Evolutionary conservation across 257 asterid species (phyloP).

Genomic region (Vinca minor): DNA sequence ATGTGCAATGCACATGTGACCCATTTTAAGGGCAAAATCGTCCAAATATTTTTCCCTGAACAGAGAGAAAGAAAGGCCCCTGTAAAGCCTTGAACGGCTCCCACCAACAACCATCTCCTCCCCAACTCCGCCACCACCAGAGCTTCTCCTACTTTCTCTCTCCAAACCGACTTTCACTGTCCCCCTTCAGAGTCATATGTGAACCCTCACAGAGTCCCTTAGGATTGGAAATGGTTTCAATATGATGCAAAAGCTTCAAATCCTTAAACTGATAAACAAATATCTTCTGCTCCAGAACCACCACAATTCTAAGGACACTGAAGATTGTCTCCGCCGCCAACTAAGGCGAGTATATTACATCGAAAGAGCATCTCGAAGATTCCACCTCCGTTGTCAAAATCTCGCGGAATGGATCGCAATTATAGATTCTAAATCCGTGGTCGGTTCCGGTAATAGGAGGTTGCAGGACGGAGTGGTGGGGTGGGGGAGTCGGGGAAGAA

Average conservation of each 20-base stretch:
- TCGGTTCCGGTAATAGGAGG: conserved; percentile 74
- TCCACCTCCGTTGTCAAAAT: conserved; percentile 63
- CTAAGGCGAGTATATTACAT: conserved; percentile 75
- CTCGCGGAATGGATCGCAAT: conserved; percentile 93
- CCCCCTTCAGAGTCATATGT: conserved; percentile 70
- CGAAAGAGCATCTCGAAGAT: conserved; percentile 92
- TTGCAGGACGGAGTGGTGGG: too few relatives aligned
- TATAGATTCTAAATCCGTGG: conserved; percentile 72
- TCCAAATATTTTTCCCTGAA: too few relatives aligned
- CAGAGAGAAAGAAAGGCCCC: too few relatives aligned
- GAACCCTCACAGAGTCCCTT: conserved; percentile 91
- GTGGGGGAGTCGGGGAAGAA: too few relatives aligned
- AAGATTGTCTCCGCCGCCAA: conserved; percentile 78
- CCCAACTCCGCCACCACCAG: too few relatives aligned
- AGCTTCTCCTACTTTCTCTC: too few relatives aligned
- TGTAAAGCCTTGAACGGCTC: too few relatives aligned
- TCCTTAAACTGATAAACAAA: conserved; percentile 78
- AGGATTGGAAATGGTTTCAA: conserved; percentile 82
- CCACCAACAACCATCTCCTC: too few relatives aligned
- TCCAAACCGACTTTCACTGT: too few relatives aligned
- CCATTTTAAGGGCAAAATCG: too few relatives aligned
- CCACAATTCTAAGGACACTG: conserved; percentile 72
- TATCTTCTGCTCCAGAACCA: conserved; percentile 76
- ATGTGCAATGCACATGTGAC: too few relatives aligned
- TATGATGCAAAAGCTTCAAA: conserved; percentile 80